phyloP scores from a whole-genome alignment of 176 grass and related monocot genomes.

The Microstegium vimineum region DNA sequence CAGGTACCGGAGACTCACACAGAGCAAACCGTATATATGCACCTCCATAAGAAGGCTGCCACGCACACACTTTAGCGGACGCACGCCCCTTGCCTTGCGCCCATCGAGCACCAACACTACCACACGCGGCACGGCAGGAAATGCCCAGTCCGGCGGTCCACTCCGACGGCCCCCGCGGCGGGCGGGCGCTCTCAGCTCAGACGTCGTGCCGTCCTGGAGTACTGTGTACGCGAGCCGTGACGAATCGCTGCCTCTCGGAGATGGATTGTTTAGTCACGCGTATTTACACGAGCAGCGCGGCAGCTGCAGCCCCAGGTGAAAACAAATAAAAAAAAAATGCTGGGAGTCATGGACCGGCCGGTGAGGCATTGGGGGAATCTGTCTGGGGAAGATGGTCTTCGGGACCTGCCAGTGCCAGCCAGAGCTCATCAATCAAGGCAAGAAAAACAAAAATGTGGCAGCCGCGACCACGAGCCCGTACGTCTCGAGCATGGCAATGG shows the following conservation, averaged over 20 bases:
- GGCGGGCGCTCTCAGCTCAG: too few relatives aligned
- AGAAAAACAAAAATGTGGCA: not conserved
- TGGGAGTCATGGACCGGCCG: not conserved
- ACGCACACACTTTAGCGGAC: too few relatives aligned
- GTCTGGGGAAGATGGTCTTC: not conserved
- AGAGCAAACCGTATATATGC: too few relatives aligned
- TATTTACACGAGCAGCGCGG: not conserved
- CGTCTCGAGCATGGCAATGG: constrained; percentile 1
- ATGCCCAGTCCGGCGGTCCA: too few relatives aligned
- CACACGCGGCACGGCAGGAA: too few relatives aligned
- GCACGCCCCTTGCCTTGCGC: too few relatives aligned
- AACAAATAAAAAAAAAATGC: not conserved
- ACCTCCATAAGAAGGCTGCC: too few relatives aligned
- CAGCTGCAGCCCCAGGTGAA: not conserved
- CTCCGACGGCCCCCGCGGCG: too few relatives aligned
- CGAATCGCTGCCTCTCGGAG: not conserved
- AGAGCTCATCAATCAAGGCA: too few relatives aligned
- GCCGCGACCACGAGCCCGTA: not conserved
- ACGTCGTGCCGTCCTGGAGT: not conserved
- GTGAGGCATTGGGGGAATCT: not conserved
- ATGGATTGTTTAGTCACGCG: not conserved
- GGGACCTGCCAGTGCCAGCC: not conserved
- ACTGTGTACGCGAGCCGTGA: not conserved
- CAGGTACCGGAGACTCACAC: too few relatives aligned
- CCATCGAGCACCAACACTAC: too few relatives aligned